phyloP scores from a whole-genome alignment of 768 basidiomycete genomes.

The Hygrophorus pudorinus region DNA sequence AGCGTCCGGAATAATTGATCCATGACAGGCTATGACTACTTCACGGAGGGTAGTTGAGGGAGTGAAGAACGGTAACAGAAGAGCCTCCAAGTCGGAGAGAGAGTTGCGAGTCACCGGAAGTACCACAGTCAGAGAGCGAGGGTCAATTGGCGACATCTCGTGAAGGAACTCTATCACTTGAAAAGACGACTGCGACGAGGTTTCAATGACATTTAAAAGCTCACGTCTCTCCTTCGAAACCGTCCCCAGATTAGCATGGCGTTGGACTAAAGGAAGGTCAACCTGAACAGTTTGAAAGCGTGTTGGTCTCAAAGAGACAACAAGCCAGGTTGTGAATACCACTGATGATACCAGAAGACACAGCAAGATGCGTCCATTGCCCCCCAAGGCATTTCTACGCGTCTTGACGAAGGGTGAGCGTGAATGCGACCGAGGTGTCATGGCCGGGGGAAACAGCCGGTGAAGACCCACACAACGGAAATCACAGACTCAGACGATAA shows the following conservation, averaged over 20 bases:
- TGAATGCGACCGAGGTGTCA: too few relatives aligned
- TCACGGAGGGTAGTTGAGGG: slow-evolving; percentile 27
- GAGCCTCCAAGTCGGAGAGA: slow-evolving; percentile 20
- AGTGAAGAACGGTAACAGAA: slow-evolving; percentile 30
- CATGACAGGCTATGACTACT: slow-evolving; percentile 38
- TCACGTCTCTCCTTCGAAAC: not conserved
- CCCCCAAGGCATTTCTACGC: not conserved
- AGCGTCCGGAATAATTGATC: slow-evolving; percentile 22
- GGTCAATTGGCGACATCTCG: not conserved
- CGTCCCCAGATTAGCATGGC: not conserved
- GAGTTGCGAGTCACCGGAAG: slow-evolving; percentile 34
- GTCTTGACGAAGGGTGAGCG: not conserved
- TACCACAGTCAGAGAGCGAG: slow-evolving; percentile 32
- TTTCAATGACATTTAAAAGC: not conserved
- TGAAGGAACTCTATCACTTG: too few relatives aligned
- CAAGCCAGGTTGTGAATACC: not conserved
- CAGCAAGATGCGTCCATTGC: not conserved
- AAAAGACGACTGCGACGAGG: too few relatives aligned
- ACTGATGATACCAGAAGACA: not conserved
- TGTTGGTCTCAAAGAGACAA: not conserved
- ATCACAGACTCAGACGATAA: too few relatives aligned
- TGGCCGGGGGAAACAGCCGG: not conserved
- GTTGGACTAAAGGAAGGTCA: not conserved
- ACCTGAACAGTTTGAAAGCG: not conserved
- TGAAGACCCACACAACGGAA: too few relatives aligned